Conservation (phyloP, 441 rosid species). For the Adansonia gregorii region DNA sequence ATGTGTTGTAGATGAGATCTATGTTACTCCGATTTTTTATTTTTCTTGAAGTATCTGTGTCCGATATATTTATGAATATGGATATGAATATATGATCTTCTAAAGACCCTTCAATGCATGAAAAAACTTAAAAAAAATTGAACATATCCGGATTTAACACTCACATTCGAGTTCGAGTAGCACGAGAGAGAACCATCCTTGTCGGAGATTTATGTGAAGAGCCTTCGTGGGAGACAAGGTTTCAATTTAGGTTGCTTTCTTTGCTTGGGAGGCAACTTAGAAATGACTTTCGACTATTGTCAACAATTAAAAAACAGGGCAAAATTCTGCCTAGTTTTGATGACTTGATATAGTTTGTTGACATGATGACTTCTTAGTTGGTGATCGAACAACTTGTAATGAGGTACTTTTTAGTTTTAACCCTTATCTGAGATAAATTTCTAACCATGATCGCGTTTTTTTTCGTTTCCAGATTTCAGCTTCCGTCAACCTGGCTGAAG, state of each 20-base stretch:
- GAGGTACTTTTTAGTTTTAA: neutral
- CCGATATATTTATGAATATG: no score
- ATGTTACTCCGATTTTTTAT: no score
- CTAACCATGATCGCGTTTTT: slow-evolving; percentile 17
- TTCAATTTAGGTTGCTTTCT: neutral
- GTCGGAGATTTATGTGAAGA: neutral
- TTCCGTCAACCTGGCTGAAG: slow-evolving; percentile 55
- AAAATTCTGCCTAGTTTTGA: neutral
- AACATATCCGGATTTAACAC: no score
- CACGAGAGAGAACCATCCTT: neutral
- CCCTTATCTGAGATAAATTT: neutral
- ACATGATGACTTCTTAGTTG: neutral
- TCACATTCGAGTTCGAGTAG: no score
- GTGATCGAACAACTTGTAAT: neutral
- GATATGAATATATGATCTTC: no score
- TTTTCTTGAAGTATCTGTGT: no score
- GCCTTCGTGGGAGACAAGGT: neutral
- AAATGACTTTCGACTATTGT: neutral
- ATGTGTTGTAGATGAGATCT: neutral
- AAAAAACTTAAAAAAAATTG: no score
- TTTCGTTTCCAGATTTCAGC: slow-evolving; percentile 47
- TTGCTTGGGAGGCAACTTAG: slow-evolving; percentile 8
- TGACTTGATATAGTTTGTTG: neutral
- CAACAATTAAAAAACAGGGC: neutral
- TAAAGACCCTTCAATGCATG: no score